phyloP scores from a whole-genome alignment of 2,329 filamentous ascomycete genomes.

The Colletotrichum sansevieriae region DNA sequence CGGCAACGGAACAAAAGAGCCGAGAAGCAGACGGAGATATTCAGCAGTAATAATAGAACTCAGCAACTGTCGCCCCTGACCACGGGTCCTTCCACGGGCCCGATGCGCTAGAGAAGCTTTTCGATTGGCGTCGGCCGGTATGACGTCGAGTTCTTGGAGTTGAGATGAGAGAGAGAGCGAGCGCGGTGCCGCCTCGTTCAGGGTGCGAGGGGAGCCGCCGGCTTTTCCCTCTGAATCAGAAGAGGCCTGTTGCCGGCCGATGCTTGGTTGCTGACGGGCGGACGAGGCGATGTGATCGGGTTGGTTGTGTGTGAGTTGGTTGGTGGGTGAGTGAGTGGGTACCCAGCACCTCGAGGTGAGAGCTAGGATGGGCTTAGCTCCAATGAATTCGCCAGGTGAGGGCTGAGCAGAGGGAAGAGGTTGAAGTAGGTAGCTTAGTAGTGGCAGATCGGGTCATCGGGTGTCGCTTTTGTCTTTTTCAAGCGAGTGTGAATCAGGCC shows the following conservation, averaged over 20 bases:
- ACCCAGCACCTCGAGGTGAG: conserved; percentile 2
- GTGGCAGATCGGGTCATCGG: conserved; percentile 2
- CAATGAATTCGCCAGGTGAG: conserved; percentile 7
- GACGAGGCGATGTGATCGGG: conserved; percentile 8
- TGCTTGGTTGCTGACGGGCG: conserved; percentile 24
- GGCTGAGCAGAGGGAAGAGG: background rate
- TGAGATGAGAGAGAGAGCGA: background rate
- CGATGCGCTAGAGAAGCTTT: conserved; percentile 36
- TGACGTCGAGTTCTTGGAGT: conserved; percentile 28
- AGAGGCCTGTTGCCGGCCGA: conserved; percentile 18
- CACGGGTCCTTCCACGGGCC: conserved; percentile 28
- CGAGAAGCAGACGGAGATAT: conserved; percentile 12
- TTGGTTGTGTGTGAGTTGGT: background rate
- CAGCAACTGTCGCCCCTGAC: conserved; percentile 11
- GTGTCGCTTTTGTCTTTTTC: conserved; percentile 2
- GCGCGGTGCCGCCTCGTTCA: conserved; percentile 21
- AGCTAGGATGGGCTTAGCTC: conserved; percentile 19
- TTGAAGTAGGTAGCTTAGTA: background rate
- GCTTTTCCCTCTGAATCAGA: conserved; percentile 2
- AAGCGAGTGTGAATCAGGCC: conserved; percentile 1
- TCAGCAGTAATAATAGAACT: conserved; percentile 31
- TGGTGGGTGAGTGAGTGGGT: conserved; percentile 15
- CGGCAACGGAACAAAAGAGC: background rate
- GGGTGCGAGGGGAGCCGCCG: conserved; percentile 22
- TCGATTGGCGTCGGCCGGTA: conserved; percentile 27